These are phyloP conservation scores for Calocybe indica DNA, from an alignment of 768 basidiomycete species.

Conservation along the genomic window DNA sequence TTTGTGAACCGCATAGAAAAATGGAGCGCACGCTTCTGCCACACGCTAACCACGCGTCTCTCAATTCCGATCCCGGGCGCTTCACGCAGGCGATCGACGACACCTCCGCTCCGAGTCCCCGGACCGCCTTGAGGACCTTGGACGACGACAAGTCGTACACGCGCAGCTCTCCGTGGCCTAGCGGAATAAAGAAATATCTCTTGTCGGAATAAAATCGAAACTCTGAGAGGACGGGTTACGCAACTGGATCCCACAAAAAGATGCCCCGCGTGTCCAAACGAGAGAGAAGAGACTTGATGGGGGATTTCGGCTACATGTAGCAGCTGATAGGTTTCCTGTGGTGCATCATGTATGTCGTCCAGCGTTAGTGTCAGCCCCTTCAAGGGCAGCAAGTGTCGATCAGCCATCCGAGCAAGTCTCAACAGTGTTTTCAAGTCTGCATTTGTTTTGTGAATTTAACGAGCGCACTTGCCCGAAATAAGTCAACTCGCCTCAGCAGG, in stretches of 20 bases:
- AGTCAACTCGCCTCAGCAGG: background rate
- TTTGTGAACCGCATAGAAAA: background rate
- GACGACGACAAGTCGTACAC: slow-evolving; percentile 55
- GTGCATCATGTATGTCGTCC: slow-evolving; percentile 7
- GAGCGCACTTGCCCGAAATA: background rate
- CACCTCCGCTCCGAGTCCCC: slow-evolving; percentile 50
- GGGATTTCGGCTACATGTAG: slow-evolving; percentile 33
- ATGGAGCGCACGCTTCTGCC: slow-evolving; percentile 44
- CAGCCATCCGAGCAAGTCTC: too few relatives aligned
- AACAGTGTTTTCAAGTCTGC: background rate
- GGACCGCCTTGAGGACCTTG: slow-evolving; percentile 59
- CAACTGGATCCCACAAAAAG: slow-evolving; percentile 62
- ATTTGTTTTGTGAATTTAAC: background rate
- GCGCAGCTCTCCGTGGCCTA: slow-evolving; percentile 68
- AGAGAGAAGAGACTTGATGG: slow-evolving; percentile 47
- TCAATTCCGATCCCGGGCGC: slow-evolving; percentile 31
- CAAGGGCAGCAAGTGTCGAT: too few relatives aligned
- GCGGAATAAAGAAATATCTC: background rate
- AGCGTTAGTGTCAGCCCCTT: background rate
- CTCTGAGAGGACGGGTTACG: slow-evolving; percentile 6
- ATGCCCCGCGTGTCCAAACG: slow-evolving; percentile 40
- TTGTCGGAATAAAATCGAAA: background rate
- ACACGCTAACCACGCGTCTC: slow-evolving; percentile 61
- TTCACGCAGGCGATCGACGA: slow-evolving; percentile 53
- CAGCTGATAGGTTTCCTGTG: slow-evolving; percentile 12